These are phyloP conservation scores for Phaeosphaeriaceae sp. DNA, from an alignment of 2,329 filamentous ascomycete species.

Conservation along the genomic window DNA sequence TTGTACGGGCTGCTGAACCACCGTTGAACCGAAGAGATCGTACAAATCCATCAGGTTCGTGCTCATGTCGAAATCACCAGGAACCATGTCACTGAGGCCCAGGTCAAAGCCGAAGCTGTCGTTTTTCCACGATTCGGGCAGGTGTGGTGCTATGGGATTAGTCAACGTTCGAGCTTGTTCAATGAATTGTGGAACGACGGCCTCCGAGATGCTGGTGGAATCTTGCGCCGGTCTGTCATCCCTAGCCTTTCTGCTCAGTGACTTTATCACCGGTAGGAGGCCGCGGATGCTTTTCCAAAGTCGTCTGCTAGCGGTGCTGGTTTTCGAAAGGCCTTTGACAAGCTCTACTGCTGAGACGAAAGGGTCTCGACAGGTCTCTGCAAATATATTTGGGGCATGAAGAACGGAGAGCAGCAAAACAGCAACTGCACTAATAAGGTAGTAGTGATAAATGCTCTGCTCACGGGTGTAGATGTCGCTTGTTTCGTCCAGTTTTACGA, in stretches of 20 bases:
- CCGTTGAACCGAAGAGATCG: slow-evolving; percentile 12
- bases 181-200: neutral
- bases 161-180: neutral
- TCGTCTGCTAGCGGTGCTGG: slow-evolving; percentile 23
- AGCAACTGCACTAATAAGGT: slow-evolving; percentile 24
- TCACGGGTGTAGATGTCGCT: slow-evolving; percentile 29
- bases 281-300: slow-evolving; percentile 29
- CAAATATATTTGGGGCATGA: slow-evolving; percentile 25
- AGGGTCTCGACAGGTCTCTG: slow-evolving; percentile 21
- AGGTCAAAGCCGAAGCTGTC: neutral
- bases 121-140: neutral
- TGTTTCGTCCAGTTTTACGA: slow-evolving; percentile 25
- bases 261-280: slow-evolving; percentile 22
- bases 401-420: slow-evolving; percentile 26
- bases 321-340: slow-evolving; percentile 26
- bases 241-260: slow-evolving; percentile 6
- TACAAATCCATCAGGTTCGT: slow-evolving; percentile 17
- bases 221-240: neutral
- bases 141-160: neutral
- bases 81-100: neutral
- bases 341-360: slow-evolving; percentile 27
- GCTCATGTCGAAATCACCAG: slow-evolving; percentile 8
- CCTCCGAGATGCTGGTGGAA: neutral
- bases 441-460: slow-evolving; percentile 28
- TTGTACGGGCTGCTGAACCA: neutral